These are phyloP conservation scores for Calonectria hawksworthii DNA, from an alignment of 2,329 filamentous ascomycete species.

Conservation along the genomic window DNA sequence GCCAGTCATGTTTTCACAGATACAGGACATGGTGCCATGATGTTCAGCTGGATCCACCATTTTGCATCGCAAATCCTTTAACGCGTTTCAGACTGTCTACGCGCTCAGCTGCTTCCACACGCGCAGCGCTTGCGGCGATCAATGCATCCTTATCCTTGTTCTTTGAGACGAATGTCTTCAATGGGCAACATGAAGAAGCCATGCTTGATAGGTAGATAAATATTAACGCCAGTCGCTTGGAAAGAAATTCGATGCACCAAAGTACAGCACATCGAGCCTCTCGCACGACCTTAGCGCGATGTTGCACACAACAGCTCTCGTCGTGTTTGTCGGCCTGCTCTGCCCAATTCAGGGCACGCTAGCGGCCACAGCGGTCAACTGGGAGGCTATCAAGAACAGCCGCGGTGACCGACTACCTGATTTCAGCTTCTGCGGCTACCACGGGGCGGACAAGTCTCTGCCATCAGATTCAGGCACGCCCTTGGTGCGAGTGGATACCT, in stretches of 20 bases:
- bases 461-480: neutral
- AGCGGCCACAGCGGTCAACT: neutral
- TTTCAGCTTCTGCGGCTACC: constrained; percentile 41
- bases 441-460: constrained; percentile 31
- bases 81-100: neutral
- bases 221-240: neutral
- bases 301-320: neutral
- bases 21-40: neutral
- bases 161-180: neutral
- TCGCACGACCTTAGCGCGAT: neutral
- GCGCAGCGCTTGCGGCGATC: neutral
- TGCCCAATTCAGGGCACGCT: neutral
- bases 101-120: neutral
- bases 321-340: neutral
- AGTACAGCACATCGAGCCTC: neutral
- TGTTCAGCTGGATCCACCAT: constrained; percentile 6
- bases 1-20: neutral
- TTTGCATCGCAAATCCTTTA: neutral
- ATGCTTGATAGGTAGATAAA: neutral
- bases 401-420: constrained; percentile 37
- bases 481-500: neutral
- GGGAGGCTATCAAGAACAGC: neutral
- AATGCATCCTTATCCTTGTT: neutral
- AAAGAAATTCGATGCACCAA: neutral
- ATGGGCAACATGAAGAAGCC: neutral